Percentiles rank a stretch among this genome's conserved stretches.
Conservation (phyloP, 1,139 yeast genomes). For the Candida albicans region DNA sequence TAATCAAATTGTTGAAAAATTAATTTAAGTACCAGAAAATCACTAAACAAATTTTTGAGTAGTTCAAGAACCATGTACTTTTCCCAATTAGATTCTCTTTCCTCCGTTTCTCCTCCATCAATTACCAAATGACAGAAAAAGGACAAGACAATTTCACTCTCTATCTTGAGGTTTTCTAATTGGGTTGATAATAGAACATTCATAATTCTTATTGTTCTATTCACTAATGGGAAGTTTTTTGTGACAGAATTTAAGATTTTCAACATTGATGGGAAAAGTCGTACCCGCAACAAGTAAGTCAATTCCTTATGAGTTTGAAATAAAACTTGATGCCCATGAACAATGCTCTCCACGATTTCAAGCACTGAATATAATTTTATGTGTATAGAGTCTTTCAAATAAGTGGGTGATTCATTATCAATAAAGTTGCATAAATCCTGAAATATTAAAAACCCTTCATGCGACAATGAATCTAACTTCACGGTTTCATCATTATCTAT, state of each 20-base stretch:
- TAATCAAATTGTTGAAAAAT: conserved; percentile 67
- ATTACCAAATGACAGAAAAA: conserved; percentile 66
- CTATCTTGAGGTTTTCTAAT: conserved; percentile 62
- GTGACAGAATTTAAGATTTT: conserved; percentile 50
- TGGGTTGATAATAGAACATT: conserved; percentile 61
- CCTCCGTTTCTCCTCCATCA: conserved; percentile 16
- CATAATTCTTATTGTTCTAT: conserved; percentile 73
- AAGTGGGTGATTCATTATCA: conserved; percentile 57
- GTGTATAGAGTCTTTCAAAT: conserved; percentile 43
- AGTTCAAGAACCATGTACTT: conserved; percentile 71
- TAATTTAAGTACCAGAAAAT: conserved; percentile 49
- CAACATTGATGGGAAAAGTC: conserved; percentile 73
- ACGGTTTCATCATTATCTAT: conserved; percentile 46
- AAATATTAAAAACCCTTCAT: conserved; percentile 70
- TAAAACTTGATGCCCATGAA: conserved; percentile 52
- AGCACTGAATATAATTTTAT: conserved; percentile 71
- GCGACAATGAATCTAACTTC: conserved; percentile 52
- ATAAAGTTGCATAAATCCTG: conserved; percentile 69
- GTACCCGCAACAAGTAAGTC: conserved; percentile 60
- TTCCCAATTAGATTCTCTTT: conserved; percentile 54
- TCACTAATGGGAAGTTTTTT: conserved; percentile 64
- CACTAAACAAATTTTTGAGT: conserved; percentile 58
- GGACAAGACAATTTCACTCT: conserved; percentile 78
- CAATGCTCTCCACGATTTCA: conserved; percentile 74
- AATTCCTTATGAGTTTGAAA: conserved; percentile 66